These are phyloP conservation scores for Geosmithia putterillii DNA, from an alignment of 2,329 filamentous ascomycete species.

Conservation along the genomic window DNA sequence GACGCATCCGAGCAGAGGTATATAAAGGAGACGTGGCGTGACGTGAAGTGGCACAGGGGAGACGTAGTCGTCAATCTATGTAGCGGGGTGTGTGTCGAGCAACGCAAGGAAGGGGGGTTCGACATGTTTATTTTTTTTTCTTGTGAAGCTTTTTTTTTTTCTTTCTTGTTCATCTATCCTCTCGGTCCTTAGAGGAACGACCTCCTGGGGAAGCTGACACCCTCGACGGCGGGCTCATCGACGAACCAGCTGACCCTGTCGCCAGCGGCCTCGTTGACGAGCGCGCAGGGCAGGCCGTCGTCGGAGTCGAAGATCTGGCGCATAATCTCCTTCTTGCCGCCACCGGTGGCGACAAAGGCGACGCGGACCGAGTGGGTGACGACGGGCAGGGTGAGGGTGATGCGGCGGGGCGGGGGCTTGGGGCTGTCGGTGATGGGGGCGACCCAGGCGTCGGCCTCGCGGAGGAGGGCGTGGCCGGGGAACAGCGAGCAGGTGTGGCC, in stretches of 20 bases:
- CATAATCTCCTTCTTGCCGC: constrained; percentile 80
- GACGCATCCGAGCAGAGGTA: not conserved
- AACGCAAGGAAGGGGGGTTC: not conserved
- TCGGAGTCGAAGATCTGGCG: constrained; percentile 82
- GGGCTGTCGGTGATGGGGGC: constrained; percentile 85
- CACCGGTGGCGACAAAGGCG: constrained; percentile 85
- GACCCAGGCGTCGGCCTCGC: constrained; percentile 85
- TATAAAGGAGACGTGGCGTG: not conserved
- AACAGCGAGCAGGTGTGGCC: constrained; percentile 97
- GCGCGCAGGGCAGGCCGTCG: constrained; percentile 66
- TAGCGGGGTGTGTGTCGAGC: not conserved
- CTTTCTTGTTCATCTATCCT: not conserved
- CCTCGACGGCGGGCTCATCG: constrained; percentile 73
- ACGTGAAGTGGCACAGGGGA: not conserved
- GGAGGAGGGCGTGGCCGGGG: constrained; percentile 74
- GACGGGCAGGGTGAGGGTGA: constrained; percentile 86
- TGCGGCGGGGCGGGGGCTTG: constrained; percentile 82
- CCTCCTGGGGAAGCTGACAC: constrained; percentile 69
- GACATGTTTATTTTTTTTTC: not conserved
- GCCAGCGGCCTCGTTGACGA: constrained; percentile 68
- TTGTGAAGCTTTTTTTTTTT: not conserved
- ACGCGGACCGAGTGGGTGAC: constrained; percentile 77
- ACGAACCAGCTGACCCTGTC: constrained; percentile 95
- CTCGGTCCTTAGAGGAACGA: constrained; percentile 34
- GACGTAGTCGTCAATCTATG: constrained; percentile 1